These are phyloP conservation scores for Chiua virens DNA, from an alignment of 768 basidiomycete genomes.

Conservation along the genomic window DNA sequence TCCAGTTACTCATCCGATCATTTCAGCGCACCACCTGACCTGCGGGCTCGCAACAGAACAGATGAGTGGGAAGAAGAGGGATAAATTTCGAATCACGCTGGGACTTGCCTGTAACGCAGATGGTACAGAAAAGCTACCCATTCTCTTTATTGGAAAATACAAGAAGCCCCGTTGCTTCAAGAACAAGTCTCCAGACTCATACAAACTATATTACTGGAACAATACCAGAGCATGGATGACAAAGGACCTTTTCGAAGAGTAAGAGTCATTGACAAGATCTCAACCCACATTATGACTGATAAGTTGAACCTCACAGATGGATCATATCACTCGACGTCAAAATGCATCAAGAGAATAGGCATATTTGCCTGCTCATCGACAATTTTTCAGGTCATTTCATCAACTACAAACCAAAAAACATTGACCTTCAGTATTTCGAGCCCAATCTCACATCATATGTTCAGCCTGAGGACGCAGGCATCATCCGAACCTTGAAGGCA, in stretches of 20 bases:
- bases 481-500: constrained; percentile 20
- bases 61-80: constrained; percentile 20
- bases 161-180: constrained; percentile 34
- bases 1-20: too few species aligned
- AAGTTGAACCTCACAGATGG: too few species aligned
- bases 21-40: constrained; percentile 9
- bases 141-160: constrained; percentile 37
- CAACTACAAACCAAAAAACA: not conserved
- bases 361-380: not conserved
- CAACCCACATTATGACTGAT: too few species aligned
- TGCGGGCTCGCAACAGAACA: constrained; percentile 17
- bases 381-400: constrained; percentile 2
- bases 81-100: constrained; percentile 16
- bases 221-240: constrained; percentile 2
- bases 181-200: not conserved
- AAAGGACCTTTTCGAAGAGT: not conserved
- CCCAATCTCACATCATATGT: not conserved
- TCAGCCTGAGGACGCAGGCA: not conserved
- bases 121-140: constrained; percentile 31
- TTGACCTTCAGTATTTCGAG: not conserved
- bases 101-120: constrained; percentile 11
- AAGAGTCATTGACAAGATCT: not conserved
- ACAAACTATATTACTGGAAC: not conserved
- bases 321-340: not conserved
- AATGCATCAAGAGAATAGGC: not conserved